Evolutionary conservation across 306 rosid genomes (phyloP).

Genomic region (Vigna mungo): DNA sequence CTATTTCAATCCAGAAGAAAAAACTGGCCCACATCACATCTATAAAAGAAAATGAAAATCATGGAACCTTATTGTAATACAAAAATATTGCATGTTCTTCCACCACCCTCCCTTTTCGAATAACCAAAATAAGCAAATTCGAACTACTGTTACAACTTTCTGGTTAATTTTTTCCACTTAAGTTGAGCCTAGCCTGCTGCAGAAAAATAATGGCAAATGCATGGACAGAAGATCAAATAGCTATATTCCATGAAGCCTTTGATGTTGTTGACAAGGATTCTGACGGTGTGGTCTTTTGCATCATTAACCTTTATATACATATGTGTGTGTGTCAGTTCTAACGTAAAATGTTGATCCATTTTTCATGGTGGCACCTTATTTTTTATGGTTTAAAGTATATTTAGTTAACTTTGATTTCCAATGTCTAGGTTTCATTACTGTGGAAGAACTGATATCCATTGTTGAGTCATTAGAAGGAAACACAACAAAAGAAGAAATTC

Average conservation of each 20-base stretch:
- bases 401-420: constrained; percentile 3
- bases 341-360: background rate
- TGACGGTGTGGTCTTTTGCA: constrained; percentile 46
- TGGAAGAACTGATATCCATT: constrained; percentile 75
- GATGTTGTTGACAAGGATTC: constrained; percentile 80
- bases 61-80: background rate
- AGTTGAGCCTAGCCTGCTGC: background rate
- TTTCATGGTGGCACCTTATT: too few relatives aligned
- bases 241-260: constrained; percentile 85
- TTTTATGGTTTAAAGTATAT: background rate
- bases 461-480: constrained; percentile 80
- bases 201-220: constrained; percentile 56
- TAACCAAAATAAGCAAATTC: constrained; percentile 7
- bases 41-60: constrained; percentile 37
- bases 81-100: background rate
- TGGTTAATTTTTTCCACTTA: constrained; percentile 1
- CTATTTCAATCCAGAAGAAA: constrained; percentile 14
- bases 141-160: background rate
- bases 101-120: constrained; percentile 27
- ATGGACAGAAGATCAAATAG: constrained; percentile 81
- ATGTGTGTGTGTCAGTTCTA: background rate
- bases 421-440: constrained; percentile 75
- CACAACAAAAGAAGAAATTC: constrained; percentile 75
- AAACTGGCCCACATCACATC: background rate
- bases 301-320: background rate